Conservation (phyloP, 176 grass and related monocot genomes). For the barley (Hordeum vulgare) region MorexV3_pseudomolecules_assembly NC_058520.1:41027582-41028081, state of each 20-base stretch:
- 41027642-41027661: slow-evolving; percentile 51
- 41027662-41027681: slow-evolving; percentile 80
- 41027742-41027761: slow-evolving; percentile 90
- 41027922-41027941: slow-evolving; percentile 74
- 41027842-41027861: slow-evolving; percentile 65
- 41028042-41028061: slow-evolving; percentile 3
- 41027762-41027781: slow-evolving; percentile 81
- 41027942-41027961: slow-evolving; percentile 75
- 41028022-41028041: slow-evolving; percentile 27
- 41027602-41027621: slow-evolving; percentile 74
- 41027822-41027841: slow-evolving; percentile 83
- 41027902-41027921: slow-evolving; percentile 91
- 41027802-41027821: slow-evolving; percentile 92
- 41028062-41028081: slow-evolving; percentile 22
- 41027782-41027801: slow-evolving; percentile 96
- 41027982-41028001: not conserved
- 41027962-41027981: slow-evolving; percentile 21
- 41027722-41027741: slow-evolving; percentile 59
- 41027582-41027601: slow-evolving; percentile 62
- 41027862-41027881: slow-evolving; percentile 64
- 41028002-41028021: not conserved
- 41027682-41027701: slow-evolving; percentile 72
- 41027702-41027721: slow-evolving; percentile 59
- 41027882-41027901: slow-evolving; percentile 54
- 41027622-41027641: slow-evolving; percentile 84